These are phyloP conservation scores for Saccharum officinarum DNA, from an alignment of 176 grass and related monocot species.

Conservation along the genomic window DNA sequence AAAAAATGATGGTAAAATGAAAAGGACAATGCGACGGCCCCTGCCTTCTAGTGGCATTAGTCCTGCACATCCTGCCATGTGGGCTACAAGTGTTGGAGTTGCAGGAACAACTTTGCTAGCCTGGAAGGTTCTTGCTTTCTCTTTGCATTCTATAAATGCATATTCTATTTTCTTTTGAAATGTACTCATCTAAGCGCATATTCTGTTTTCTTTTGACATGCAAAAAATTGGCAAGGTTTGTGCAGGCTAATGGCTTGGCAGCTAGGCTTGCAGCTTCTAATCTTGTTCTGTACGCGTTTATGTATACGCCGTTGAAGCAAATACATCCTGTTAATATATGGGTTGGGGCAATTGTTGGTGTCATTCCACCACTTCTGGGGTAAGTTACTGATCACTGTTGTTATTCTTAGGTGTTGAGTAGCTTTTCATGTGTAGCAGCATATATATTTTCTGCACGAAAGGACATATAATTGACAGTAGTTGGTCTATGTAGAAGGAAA, in stretches of 20 bases:
- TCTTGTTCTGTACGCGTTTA: neutral
- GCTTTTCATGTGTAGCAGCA: too few relatives aligned
- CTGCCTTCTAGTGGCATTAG: constrained; percentile 77
- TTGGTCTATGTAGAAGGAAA: too few relatives aligned
- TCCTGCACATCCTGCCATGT: constrained; percentile 78
- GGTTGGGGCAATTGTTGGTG: too few relatives aligned
- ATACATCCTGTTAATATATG: too few relatives aligned
- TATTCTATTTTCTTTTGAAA: constrained; percentile 4
- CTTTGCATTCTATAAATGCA: constrained; percentile 21
- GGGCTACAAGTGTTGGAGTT: constrained; percentile 87
- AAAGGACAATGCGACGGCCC: constrained; percentile 75
- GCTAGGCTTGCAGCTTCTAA: constrained; percentile 86
- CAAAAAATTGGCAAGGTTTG: constrained; percentile 60
- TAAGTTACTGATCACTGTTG: too few relatives aligned
- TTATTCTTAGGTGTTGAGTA: too few relatives aligned
- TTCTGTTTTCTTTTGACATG: neutral
- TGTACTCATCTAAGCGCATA: neutral
- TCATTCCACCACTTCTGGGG: too few relatives aligned
- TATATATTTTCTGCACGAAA: too few relatives aligned
- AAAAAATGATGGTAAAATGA: constrained; percentile 95
- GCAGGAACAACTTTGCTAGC: constrained; percentile 79
- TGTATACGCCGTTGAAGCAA: too few relatives aligned
- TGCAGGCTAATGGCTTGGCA: constrained; percentile 79
- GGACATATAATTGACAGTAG: too few relatives aligned
- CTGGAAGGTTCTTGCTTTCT: constrained; percentile 67